Base-by-base conservation (phyloP, 805 yeast genomes). In the Metschnikowia aberdeeniae region DNA sequence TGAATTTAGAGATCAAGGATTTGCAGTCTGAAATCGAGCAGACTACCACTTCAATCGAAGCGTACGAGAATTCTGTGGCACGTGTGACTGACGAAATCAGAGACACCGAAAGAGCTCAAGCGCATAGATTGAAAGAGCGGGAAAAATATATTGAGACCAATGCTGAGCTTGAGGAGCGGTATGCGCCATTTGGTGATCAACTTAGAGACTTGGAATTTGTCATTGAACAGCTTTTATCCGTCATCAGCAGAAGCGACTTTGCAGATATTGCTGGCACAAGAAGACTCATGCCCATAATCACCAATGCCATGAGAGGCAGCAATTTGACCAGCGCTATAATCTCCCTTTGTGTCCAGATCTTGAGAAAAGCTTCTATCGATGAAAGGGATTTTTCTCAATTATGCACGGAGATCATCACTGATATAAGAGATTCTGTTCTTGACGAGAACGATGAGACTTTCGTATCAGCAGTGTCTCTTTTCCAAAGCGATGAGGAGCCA, bases 191-290 rank as follows among this genome's bases (percentile, higher is more conserved):
- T 42, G 63, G 69, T 1, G 71, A 68, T 3, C 81, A 82, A 44
- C 67, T 77, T 5, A 72, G 68, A 19, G 89, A 84, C 45, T 59
- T 80, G 26, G 90, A 86, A 51, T 89, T 82, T 58, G 78, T 89
- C 38, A 74, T 89, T 34, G 80, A 81, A 46, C 96, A 93, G 62
- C 62, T 92, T 17, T 60, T 92, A 32, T 63, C 69, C 8, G 76
- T 88, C 24, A 83, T 90, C 0, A 76, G 76, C 26, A 77, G 78
- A 32, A 85, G 84, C 58, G 98, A 93, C 61, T 89, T 80, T 57
- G 84, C 89, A 55, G 97, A 93, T 67, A 96, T 90, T 62, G 77
- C 86, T 38, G 97, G 97, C 17, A 78, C 97, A 58, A 76, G 96
- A 61, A 80, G 81, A 36, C 80, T 89, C 79, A 66, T 86, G 33